phyloP scores from a whole-genome alignment of 805 yeast genomes.

The Candida sphagnicola region DNA sequence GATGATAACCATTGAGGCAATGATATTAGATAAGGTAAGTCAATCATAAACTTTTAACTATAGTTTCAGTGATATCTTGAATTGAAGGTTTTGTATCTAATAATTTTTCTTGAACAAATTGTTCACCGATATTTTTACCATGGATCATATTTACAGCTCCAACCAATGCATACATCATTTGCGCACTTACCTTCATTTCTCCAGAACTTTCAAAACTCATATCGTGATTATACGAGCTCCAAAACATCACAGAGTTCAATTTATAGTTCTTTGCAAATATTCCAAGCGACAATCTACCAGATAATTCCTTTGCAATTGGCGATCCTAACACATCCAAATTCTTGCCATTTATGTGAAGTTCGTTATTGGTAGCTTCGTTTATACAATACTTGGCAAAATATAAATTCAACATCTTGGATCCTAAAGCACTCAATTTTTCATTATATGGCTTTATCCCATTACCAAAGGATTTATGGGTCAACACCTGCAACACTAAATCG shows the following conservation, averaged over 20 bases:
- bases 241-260: slow-evolving; percentile 55
- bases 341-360: slow-evolving; percentile 39
- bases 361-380: slow-evolving; percentile 21
- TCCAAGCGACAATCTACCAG: slow-evolving; percentile 49
- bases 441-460: slow-evolving; percentile 88
- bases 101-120: slow-evolving; percentile 53
- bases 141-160: slow-evolving; percentile 65
- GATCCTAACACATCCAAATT: slow-evolving; percentile 62
- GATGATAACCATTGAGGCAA: too few relatives aligned
- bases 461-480: slow-evolving; percentile 93
- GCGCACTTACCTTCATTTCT: slow-evolving; percentile 51
- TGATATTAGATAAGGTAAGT: not conserved
- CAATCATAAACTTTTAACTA: slow-evolving; percentile 14
- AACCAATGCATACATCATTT: slow-evolving; percentile 55
- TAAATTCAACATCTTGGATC: slow-evolving; percentile 56
- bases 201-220: slow-evolving; percentile 48
- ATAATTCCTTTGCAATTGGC: slow-evolving; percentile 45
- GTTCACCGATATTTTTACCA: slow-evolving; percentile 56
- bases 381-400: slow-evolving; percentile 42
- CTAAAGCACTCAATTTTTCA: slow-evolving; percentile 76
- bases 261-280: slow-evolving; percentile 46
- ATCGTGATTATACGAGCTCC: slow-evolving; percentile 56
- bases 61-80: slow-evolving; percentile 31
- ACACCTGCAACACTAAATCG: slow-evolving; percentile 64
- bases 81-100: slow-evolving; percentile 26